Conservation (phyloP, 2,329 filamentous ascomycete genomes). For the Tetracladium maxilliforme region DNA sequence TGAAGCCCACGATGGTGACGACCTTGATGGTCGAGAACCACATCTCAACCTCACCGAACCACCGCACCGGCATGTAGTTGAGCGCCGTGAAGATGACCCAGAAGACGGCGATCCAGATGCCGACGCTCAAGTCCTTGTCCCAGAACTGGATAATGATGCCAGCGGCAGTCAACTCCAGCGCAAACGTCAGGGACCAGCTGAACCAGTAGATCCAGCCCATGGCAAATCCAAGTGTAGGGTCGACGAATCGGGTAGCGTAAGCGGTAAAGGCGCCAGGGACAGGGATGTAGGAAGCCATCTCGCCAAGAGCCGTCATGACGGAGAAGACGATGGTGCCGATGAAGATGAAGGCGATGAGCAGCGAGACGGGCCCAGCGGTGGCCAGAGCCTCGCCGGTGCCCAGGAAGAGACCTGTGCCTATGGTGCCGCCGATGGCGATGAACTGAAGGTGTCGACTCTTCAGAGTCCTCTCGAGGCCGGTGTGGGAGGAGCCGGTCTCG, state of each 20-base stretch:
- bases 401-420: slow-evolving; percentile 61
- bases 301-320: slow-evolving; percentile 55
- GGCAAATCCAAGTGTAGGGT: slow-evolving; percentile 57
- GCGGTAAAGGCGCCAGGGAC: slow-evolving; percentile 63
- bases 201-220: slow-evolving; percentile 83
- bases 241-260: slow-evolving; percentile 62
- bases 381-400: slow-evolving; percentile 49
- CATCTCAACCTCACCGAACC: slow-evolving; percentile 68
- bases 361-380: slow-evolving; percentile 48
- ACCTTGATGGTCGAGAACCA: slow-evolving; percentile 70
- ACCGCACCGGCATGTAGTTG: slow-evolving; percentile 58
- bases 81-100: slow-evolving; percentile 53
- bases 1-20: slow-evolving; percentile 57
- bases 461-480: too few species aligned
- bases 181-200: slow-evolving; percentile 58
- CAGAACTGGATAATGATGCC: slow-evolving; percentile 68
- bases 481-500: too few species aligned
- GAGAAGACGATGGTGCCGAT: slow-evolving; percentile 61
- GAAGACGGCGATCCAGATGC: slow-evolving; percentile 61
- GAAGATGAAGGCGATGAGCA: slow-evolving; percentile 53
- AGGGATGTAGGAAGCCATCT: slow-evolving; percentile 69
- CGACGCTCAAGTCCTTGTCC: slow-evolving; percentile 45
- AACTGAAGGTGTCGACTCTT: slow-evolving; percentile 52
- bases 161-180: slow-evolving; percentile 57
- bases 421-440: slow-evolving; percentile 51